phyloP scores from a whole-genome alignment of 1,284 basidiomycete genomes.

The Malassezia sympodialis region DNA sequence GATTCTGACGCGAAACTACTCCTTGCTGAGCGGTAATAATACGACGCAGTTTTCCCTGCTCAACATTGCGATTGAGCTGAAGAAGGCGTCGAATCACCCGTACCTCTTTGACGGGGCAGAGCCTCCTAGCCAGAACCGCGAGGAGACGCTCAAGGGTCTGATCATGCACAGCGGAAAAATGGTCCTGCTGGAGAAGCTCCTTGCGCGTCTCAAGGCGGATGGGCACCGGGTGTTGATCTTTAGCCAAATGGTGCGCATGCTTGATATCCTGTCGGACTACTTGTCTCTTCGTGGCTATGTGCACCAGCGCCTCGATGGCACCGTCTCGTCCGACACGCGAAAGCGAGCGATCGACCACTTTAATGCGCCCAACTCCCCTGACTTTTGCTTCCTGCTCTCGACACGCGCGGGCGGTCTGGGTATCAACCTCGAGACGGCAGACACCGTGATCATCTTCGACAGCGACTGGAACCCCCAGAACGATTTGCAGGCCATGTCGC shows the following conservation, averaged over 20 bases:
- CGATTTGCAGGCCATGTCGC: slow-evolving; percentile 99
- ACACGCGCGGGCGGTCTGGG: slow-evolving; percentile 46
- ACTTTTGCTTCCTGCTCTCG: slow-evolving; percentile 51
- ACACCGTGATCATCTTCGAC: slow-evolving; percentile 99
- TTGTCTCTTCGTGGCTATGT: slow-evolving; percentile 78
- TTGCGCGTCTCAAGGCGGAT: slow-evolving; percentile 50
- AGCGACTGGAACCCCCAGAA: slow-evolving; percentile 83
- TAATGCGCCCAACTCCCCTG: slow-evolving; percentile 63
- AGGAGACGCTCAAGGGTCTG: slow-evolving; percentile 58
- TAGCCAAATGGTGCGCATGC: slow-evolving; percentile 97
- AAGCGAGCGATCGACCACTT: slow-evolving; percentile 75
- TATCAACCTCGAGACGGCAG: slow-evolving; percentile 63
- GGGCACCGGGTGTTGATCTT: slow-evolving; percentile 53
- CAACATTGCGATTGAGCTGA: slow-evolving; percentile 49
- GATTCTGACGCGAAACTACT: slow-evolving; percentile 91
- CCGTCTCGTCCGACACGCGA: slow-evolving; percentile 65
- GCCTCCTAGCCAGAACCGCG: slow-evolving; percentile 60
- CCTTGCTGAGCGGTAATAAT: slow-evolving; percentile 72
- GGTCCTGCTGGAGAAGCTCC: slow-evolving; percentile 51
- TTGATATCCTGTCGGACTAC: slow-evolving; percentile 97
- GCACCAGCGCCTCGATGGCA: slow-evolving; percentile 67
- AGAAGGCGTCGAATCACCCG: slow-evolving; percentile 65
- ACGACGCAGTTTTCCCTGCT: slow-evolving; percentile 67
- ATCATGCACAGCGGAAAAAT: slow-evolving; percentile 53
- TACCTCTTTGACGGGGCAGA: slow-evolving; percentile 97